A percentile compares a stretch with the other conserved stretches of the same genome.
These are phyloP conservation scores for Kentomonas sorsogonicus DNA, from an alignment of 208 protist species.

Conservation along the genomic window DNA sequence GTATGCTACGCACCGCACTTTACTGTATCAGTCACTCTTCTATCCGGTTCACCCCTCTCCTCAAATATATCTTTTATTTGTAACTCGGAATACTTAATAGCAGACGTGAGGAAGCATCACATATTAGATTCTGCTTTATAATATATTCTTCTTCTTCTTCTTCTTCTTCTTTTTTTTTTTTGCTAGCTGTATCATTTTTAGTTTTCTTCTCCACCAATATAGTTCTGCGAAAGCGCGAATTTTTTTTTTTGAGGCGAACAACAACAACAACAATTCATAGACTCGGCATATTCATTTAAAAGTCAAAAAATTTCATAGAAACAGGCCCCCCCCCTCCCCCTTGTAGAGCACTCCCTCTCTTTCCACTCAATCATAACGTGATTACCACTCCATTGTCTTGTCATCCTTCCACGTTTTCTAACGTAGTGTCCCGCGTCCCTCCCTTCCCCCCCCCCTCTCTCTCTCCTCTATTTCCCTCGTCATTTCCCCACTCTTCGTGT, in stretches of 20 bases:
- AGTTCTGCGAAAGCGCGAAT: not conserved
- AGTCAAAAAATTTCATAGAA: conserved; percentile 3
- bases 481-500: too few relatives aligned
- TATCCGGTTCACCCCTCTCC: conserved; percentile 3
- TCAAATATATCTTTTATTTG: conserved; percentile 15
- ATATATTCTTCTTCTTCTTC: not conserved
- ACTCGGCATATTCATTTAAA: not conserved
- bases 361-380: too few relatives aligned
- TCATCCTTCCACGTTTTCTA: too few relatives aligned
- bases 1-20: too few relatives aligned
- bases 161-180: conserved; percentile 11
- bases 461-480: too few relatives aligned
- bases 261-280: not conserved
- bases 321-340: conserved; percentile 6
- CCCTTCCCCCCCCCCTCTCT: too few relatives aligned
- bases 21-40: not conserved
- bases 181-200: not conserved
- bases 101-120: too few relatives aligned
- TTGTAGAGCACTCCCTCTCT: not conserved
- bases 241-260: not conserved
- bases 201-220: not conserved
- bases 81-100: too few relatives aligned
- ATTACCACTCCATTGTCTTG: too few relatives aligned
- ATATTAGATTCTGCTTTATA: conserved; percentile 3
- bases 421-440: too few relatives aligned